Conservation (phyloP, 495 filamentous ascomycete genomes). For the Hypoxylon fuscum region DNA sequence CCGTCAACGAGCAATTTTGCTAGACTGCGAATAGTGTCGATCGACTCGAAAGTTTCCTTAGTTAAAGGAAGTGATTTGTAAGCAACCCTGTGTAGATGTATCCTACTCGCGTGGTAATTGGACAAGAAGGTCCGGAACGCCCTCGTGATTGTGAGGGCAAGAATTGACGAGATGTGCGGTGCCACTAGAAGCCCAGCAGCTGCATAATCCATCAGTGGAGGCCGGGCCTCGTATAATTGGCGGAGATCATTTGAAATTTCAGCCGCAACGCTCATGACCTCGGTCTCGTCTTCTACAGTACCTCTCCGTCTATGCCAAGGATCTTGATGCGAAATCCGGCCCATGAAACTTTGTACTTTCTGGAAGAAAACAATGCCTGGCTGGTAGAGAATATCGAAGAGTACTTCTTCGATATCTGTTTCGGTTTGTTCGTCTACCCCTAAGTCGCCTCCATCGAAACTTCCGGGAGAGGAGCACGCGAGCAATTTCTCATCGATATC, state of each 20-base stretch:
- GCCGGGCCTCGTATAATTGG: slow-evolving; percentile 49
- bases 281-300: slow-evolving; percentile 51
- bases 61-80: slow-evolving; percentile 53
- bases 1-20: slow-evolving; percentile 43
- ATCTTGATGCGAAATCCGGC: slow-evolving; percentile 46
- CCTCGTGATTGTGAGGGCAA: slow-evolving; percentile 49
- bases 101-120: slow-evolving; percentile 53
- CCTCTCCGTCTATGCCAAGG: slow-evolving; percentile 49
- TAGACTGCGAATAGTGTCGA: slow-evolving; percentile 47
- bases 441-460: slow-evolving; percentile 17
- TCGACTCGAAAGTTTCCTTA: slow-evolving; percentile 45
- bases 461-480: slow-evolving; percentile 30
- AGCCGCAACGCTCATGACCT: slow-evolving; percentile 48
- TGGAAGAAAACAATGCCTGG: slow-evolving; percentile 50
- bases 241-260: slow-evolving; percentile 50
- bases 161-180: slow-evolving; percentile 48
- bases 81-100: slow-evolving; percentile 56
- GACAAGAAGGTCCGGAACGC: slow-evolving; percentile 52
- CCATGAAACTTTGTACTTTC: slow-evolving; percentile 50
- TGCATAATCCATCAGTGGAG: slow-evolving; percentile 54
- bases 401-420: slow-evolving; percentile 44
- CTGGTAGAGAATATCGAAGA: slow-evolving; percentile 44
- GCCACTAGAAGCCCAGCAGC: slow-evolving; percentile 49
- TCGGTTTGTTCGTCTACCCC: slow-evolving; percentile 23
- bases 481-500: slow-evolving; percentile 41